Evolutionary conservation across 345 rosid species (phyloP), one percentile per base, ranked within the genome.

Genomic region (Aegle marmelos): DNA sequence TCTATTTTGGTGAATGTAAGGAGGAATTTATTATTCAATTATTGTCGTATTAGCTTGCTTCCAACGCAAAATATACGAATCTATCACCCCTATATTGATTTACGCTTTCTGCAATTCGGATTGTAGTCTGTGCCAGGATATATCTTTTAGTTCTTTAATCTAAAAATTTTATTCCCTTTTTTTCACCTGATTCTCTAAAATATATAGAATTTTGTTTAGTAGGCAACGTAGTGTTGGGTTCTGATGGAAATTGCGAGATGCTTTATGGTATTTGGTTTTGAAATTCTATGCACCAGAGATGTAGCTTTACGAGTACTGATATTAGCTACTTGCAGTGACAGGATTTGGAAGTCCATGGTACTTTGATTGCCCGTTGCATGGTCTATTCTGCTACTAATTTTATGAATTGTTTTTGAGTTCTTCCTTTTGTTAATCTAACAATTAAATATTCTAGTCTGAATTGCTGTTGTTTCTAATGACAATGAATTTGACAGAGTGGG

Each of bases 401-500:
- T 24, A 69, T 25, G 27, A 33, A 19, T 25, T n/a, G 9, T 34
- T 39, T 39, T 3, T 1, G 48, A 41, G 19, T 68, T 68, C 31
- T 45, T 41, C 50, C 27, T 17, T 50, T 13, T 11, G 5, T 68
- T 2, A 68, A n/a, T 25, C 2, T 4, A 68, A 5, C 58, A 14
- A 2, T 45, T 5, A 9, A 41, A 16, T 25, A 68, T 45, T 28
- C 11, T 25, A 33, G 41, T 76, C 22, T 56, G 68, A n/a, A 19
- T 17, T 1, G 7, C 31, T 39, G 36, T 34, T 76, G 37, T 72
- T 30, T 57, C 41, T 75, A 39, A 39, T 36, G 31, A 9, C 73
- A 6, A 77, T 48, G 17, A n/a, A 31, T 36, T 41, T 22, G 78
- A 74, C 86, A 92, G 97, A 90, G 75, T 91, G 94, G 97, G 86